These are phyloP conservation scores for Colletotrichum gigasporum DNA, from an alignment of 2,329 filamentous ascomycete genomes.

Conservation along the genomic window DNA sequence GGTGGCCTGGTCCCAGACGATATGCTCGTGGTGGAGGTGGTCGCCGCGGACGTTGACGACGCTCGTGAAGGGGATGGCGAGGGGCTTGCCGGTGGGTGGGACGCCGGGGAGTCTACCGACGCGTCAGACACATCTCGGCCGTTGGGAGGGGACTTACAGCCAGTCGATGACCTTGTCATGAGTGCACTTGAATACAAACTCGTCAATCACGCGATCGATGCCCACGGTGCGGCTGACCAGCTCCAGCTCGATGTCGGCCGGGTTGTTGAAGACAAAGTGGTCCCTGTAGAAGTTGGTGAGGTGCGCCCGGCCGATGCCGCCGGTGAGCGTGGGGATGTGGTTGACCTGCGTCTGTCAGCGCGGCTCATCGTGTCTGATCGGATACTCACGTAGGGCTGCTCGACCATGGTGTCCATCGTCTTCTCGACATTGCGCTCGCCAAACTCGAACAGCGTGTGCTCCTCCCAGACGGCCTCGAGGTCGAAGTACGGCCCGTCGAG, in stretches of 20 bases:
- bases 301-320: conserved; percentile 72
- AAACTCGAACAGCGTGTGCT: conserved; percentile 80
- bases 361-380: neutral
- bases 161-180: conserved; percentile 73
- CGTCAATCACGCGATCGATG: conserved; percentile 76
- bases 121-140: conserved; percentile 1
- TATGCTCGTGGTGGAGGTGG: conserved; percentile 72
- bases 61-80: conserved; percentile 68
- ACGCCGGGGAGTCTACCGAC: conserved; percentile 58
- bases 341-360: conserved; percentile 17
- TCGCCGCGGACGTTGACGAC: conserved; percentile 73
- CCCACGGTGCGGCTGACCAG: conserved; percentile 78
- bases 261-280: conserved; percentile 80
- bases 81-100: conserved; percentile 60
- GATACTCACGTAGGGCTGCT: conserved; percentile 75
- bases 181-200: conserved; percentile 73
- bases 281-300: conserved; percentile 76
- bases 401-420: conserved; percentile 85
- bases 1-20: conserved; percentile 74
- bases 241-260: conserved; percentile 72
- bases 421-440: conserved; percentile 72
- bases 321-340: conserved; percentile 57
- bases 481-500: conserved; percentile 75
- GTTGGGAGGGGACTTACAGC: conserved; percentile 61
- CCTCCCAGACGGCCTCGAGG: conserved; percentile 81